Percentiles rank a stretch among this genome's conserved stretches.
These are phyloP conservation scores for Arthrobotrys conoides DNA, from an alignment of 2,329 filamentous ascomycete genomes.

Conservation along the genomic window DNA sequence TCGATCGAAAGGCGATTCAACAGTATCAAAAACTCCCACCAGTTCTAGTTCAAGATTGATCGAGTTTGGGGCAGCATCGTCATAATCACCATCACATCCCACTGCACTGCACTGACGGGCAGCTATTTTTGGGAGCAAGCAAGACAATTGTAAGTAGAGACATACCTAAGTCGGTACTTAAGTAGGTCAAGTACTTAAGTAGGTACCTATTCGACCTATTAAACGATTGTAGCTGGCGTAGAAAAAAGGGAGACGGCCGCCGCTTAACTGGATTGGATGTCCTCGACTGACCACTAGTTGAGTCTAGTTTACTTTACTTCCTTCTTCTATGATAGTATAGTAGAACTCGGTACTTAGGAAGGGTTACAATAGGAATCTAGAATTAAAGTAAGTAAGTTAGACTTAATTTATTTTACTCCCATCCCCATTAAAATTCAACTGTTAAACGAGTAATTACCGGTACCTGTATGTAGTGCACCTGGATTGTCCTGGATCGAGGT, in stretches of 20 bases:
- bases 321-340: no score
- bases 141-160: neutral
- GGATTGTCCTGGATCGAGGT: neutral
- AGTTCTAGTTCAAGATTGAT: neutral
- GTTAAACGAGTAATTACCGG: no score
- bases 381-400: neutral
- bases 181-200: no score
- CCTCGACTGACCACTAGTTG: neutral
- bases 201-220: neutral
- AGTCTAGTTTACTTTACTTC: neutral
- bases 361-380: neutral
- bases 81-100: neutral
- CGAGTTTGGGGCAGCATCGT: neutral
- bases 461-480: no score
- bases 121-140: constrained; percentile 53
- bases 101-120: neutral
- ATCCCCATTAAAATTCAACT: no score
- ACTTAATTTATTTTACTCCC: no score
- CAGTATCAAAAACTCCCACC: neutral
- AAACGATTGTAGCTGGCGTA: neutral
- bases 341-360: no score
- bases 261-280: neutral
- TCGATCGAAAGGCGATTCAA: neutral
- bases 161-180: no score
- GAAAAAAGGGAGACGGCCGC: constrained; percentile 6